A percentile compares a stretch with the other conserved stretches of the same genome.
These are phyloP conservation scores for Ulmus americana DNA, from an alignment of 331 rosid genomes.

Conservation along the genomic window DNA sequence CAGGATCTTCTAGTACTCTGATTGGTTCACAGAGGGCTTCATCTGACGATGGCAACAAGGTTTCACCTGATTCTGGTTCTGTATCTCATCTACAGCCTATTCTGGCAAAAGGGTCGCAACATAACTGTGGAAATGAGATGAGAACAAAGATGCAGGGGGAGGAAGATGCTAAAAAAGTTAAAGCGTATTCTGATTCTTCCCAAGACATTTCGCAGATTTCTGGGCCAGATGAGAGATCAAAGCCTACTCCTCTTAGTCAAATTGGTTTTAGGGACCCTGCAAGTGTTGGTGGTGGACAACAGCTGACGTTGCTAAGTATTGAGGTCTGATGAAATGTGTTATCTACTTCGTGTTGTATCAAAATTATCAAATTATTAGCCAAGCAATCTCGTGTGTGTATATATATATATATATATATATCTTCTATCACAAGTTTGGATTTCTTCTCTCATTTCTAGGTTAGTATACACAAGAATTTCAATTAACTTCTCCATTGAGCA, in stretches of 20 bases:
- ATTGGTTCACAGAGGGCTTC: slow-evolving; percentile 25
- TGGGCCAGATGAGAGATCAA: slow-evolving; percentile 60
- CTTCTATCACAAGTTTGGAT: too few species aligned
- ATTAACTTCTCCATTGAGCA: too few species aligned
- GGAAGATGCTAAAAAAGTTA: slow-evolving; percentile 33
- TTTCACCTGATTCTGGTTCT: slow-evolving; percentile 32
- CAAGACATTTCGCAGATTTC: slow-evolving; percentile 75
- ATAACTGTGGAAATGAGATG: slow-evolving; percentile 18
- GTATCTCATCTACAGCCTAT: slow-evolving; percentile 30
- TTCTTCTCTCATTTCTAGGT: too few species aligned
- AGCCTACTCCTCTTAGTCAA: slow-evolving; percentile 78
- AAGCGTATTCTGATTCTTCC: slow-evolving; percentile 31
- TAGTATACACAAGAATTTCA: too few species aligned
- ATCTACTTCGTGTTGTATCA: neutral
- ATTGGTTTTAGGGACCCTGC: slow-evolving; percentile 84
- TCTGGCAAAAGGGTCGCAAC: slow-evolving; percentile 23
- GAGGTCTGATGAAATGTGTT: slow-evolving; percentile 48
- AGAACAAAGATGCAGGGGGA: slow-evolving; percentile 16
- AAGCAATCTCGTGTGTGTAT: too few species aligned
- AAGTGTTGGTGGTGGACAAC: slow-evolving; percentile 72
- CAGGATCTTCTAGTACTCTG: slow-evolving; percentile 31
- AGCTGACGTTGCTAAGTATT: slow-evolving; percentile 67
- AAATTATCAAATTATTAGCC: neutral
- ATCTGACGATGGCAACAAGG: slow-evolving; percentile 28
- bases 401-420: too few species aligned